Evolutionary conservation across 768 basidiomycete genomes (phyloP).

Genomic region (Boletus pseudo-olivaceus): DNA sequence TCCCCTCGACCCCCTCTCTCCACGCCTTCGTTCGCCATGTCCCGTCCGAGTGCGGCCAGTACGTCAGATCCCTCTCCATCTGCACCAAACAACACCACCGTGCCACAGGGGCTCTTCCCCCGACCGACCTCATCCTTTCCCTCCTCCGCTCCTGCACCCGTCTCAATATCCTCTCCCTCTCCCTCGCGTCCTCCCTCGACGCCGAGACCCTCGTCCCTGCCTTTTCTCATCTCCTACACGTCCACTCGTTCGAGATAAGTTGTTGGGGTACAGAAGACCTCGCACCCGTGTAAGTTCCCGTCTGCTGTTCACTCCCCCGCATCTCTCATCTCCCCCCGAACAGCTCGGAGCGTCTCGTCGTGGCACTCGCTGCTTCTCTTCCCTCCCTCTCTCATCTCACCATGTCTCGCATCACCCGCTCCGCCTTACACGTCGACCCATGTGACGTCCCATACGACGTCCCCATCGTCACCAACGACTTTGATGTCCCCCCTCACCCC

Average conservation of each 20-base stretch:
- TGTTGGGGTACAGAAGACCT: slow-evolving; percentile 33
- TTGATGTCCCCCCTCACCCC: slow-evolving; percentile 55
- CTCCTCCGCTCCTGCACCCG: slow-evolving; percentile 49
- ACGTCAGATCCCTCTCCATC: slow-evolving; percentile 47
- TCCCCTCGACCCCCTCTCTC: slow-evolving; percentile 46
- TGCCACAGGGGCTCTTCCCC: slow-evolving; percentile 25
- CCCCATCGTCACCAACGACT: slow-evolving; percentile 60
- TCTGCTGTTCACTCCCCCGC: not conserved
- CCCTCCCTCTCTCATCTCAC: slow-evolving; percentile 53
- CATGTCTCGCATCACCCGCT: slow-evolving; percentile 64
- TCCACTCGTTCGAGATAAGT: slow-evolving; percentile 18
- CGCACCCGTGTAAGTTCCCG: slow-evolving; percentile 36
- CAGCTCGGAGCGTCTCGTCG: slow-evolving; percentile 57
- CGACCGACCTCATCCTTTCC: slow-evolving; percentile 47
- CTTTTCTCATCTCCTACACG: slow-evolving; percentile 18
- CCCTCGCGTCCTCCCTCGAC: slow-evolving; percentile 27
- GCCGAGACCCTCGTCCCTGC: slow-evolving; percentile 17
- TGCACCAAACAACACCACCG: slow-evolving; percentile 35
- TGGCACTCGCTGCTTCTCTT: slow-evolving; percentile 61
- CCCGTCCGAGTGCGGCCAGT: slow-evolving; percentile 52
- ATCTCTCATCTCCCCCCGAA: slow-evolving; percentile 1
- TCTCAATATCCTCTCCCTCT: slow-evolving; percentile 32
- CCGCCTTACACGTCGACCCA: slow-evolving; percentile 60
- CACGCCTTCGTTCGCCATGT: slow-evolving; percentile 53
- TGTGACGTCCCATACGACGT: slow-evolving; percentile 38